Evolutionary conservation across 2,329 filamentous ascomycete species (phyloP), one percentile per base, ranked within the genome.

Genomic region (Botrytis paeoniae): DNA sequence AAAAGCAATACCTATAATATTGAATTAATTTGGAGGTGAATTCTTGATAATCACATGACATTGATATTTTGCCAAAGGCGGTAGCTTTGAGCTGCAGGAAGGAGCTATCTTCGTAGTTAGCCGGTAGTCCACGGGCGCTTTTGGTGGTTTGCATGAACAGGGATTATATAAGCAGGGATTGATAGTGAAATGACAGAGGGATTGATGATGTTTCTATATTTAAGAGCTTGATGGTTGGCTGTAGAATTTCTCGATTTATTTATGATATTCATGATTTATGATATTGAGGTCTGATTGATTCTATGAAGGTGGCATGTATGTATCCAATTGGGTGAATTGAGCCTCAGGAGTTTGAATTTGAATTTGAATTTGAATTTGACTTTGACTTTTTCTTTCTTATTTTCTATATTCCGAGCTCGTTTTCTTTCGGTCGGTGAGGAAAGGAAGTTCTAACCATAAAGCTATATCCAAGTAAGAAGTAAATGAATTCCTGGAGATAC

Each of bases 91-190:
- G 61, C 37, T 63, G 61, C 61, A 63, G 60, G 60, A 62, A 66
- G 10, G 25, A 54, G 45, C 45, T 48, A n/a, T 54, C 12, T 22
- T 65, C 3, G 63, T 35, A 5, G 22, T 65, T 51, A 65, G 22
- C 63, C 63, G 43, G 45, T 37, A 29, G 63, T 51, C 14, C 6
- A 32, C 35, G 43, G 22, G 29, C 18, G 12, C 20, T 29, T 4
- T 7, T 8, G 25, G 5, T 37, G 37, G 48, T n/a, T 57, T 39
- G 48, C 48, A 54, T 54, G 48, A 54, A 14, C 64, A 68, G 35
- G 64, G 64, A 22, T 65, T 65, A 22, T 68, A 54, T 41, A 54
- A 54, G 45, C 64, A 68, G 35, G 64, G 64, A 48, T 66, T 51
- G 22, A n/a, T 65, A n/a, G 25, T 29, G 16, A 41, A 35, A n/a